Base-by-base conservation (phyloP, 805 yeast genomes). In the Zygosaccharomyces pseudorouxii region DNA sequence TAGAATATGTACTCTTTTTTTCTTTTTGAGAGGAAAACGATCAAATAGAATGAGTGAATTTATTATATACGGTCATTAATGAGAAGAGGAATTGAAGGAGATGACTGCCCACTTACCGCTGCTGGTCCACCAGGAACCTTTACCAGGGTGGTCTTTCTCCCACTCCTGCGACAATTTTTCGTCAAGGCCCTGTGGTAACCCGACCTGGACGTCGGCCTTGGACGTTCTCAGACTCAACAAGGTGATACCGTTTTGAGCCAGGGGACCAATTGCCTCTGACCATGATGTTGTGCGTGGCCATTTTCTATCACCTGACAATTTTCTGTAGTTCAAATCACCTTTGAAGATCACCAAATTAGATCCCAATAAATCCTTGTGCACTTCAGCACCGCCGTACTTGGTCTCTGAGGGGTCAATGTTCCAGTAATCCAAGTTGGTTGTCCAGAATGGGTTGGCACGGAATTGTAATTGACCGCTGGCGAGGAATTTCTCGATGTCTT, bases 251-350 rank as follows among this genome's bases (percentile, higher is more conserved):
- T 82, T 76, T 0, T 67, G 55, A 0, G 85, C 84, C 55, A 92
- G 73, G 3, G 79, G 77, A 47, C 86, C 86, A 51, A 92, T 77
- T 4, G 96, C 92, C 0, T 69, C 65, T 3, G 52, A 57, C 71
- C 92, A 95, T 2, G 89, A 76, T 0, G 96, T 87, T 2, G 89
- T 79, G 49, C 84, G 77, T 16, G 81, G 81, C 99, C 99, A 93
- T 58, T 75, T 75, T 67, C 90, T 78, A 62, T 93, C 99, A 44
- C 89, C 96, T 1, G 96, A 86, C 51, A 95, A 71, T 68, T 93
- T 93, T 69, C 99, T 81, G 71, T 95, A 92, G 71, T 93, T 93
- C 69, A 93, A 76, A 62, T 93, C 99, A 49, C 99, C 99, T 71
- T 93, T 93, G 68, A 92, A 84, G 53, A 93, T 80, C 16, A 87